Percentiles rank a stretch among this genome's conserved stretches.
These are phyloP conservation scores for Venturia carpophila DNA, from an alignment of 2,329 filamentous ascomycete genomes.

Conservation along the genomic window DNA sequence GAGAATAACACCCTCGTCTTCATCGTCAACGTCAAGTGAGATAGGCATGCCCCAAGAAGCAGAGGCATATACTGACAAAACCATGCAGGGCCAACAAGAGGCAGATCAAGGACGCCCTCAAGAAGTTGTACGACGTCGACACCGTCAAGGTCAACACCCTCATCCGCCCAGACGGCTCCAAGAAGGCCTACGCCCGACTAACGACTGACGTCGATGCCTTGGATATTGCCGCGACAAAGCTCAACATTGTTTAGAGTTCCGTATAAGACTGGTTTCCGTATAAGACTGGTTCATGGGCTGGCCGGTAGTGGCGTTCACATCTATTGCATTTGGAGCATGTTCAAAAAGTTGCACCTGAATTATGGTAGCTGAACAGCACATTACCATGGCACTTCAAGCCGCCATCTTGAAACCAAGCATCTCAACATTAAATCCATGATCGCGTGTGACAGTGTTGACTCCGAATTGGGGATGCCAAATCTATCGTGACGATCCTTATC, in stretches of 20 bases:
- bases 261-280: background rate
- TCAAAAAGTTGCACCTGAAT: background rate
- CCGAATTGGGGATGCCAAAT: too few species aligned
- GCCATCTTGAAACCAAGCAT: background rate
- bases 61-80: conserved; percentile 42
- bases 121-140: conserved; percentile 99
- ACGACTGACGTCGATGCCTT: conserved; percentile 96
- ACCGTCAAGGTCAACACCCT: conserved; percentile 99
- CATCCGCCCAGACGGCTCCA: conserved; percentile 91
- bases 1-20: conserved; percentile 99
- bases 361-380: background rate
- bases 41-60: background rate
- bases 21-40: conserved; percentile 68
- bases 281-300: background rate
- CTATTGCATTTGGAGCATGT: conserved; percentile 14
- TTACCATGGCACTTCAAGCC: background rate
- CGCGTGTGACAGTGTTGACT: too few species aligned
- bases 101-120: conserved; percentile 95
- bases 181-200: conserved; percentile 97
- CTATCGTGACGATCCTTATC: too few species aligned
- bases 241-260: conserved; percentile 76
- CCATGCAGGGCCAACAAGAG: conserved; percentile 73
- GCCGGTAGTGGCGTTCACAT: conserved; percentile 11
- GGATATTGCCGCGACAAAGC: conserved; percentile 98
- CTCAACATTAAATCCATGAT: too few species aligned